Conservation (phyloP, 345 rosid species). For the Pseudoturritis turrita region DNA sequence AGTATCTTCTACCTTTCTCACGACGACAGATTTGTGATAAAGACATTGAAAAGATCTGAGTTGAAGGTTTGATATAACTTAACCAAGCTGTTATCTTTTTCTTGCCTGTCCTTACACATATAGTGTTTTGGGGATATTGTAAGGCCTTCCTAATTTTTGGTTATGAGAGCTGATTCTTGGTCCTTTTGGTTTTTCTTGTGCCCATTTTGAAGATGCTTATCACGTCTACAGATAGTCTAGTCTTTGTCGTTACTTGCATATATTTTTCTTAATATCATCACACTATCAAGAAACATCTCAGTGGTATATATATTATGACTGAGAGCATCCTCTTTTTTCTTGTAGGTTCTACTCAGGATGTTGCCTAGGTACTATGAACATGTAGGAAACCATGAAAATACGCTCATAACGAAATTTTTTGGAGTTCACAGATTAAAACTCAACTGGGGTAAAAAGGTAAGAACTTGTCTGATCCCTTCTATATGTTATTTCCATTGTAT, state of each 20-base stretch:
- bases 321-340: conserved; percentile 11
- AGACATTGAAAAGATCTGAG: conserved; percentile 78
- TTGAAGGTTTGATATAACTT: conserved; percentile 59
- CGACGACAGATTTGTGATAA: conserved; percentile 89
- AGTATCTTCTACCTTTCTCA: conserved; percentile 91
- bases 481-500: neutral
- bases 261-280: neutral
- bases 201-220: neutral
- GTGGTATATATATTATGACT: neutral
- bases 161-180: conserved; percentile 1
- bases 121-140: neutral
- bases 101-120: neutral
- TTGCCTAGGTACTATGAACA: conserved; percentile 71
- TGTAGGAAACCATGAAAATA: conserved; percentile 72
- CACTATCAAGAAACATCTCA: neutral
- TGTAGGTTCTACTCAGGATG: conserved; percentile 83
- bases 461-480: conserved; percentile 4
- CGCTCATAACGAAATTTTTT: conserved; percentile 89
- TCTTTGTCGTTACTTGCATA: neutral
- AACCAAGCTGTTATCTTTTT: neutral
- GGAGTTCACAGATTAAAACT: conserved; percentile 82
- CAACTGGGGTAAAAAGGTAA: conserved; percentile 80
- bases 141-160: neutral
- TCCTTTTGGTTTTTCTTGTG: neutral
- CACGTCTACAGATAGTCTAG: conserved; percentile 1